phyloP scores from a whole-genome alignment of 2,329 filamentous ascomycete species.

The Allantophomopsis cytisporea region DNA sequence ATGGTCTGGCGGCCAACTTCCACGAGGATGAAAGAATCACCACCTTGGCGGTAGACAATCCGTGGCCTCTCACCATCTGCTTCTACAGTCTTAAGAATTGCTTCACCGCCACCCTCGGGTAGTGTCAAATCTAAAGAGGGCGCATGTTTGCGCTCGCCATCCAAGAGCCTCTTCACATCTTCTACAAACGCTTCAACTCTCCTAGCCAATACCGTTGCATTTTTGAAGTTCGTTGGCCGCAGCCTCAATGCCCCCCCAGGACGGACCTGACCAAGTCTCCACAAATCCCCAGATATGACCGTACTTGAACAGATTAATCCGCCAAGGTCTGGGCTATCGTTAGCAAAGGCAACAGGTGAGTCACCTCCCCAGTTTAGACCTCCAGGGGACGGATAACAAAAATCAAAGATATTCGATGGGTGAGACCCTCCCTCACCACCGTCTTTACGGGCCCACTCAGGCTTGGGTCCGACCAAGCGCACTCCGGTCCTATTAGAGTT shows the following conservation, averaged over 20 bases:
- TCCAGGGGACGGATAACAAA: conserved; percentile 40
- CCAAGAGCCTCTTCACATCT: conserved; percentile 14
- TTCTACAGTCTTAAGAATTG: conserved; percentile 4
- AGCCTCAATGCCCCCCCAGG: conserved; percentile 41
- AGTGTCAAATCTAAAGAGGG: conserved; percentile 4
- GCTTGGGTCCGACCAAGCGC: conserved; percentile 41
- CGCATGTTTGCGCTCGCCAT: conserved; percentile 1
- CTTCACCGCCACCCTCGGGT: conserved; percentile 3
- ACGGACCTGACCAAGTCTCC: conserved; percentile 48
- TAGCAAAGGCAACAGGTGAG: conserved; percentile 42
- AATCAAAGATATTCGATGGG: conserved; percentile 43
- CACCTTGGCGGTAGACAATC: conserved; percentile 8
- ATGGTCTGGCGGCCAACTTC: conserved; percentile 7
- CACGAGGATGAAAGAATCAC: conserved; percentile 7
- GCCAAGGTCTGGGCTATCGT: conserved; percentile 46
- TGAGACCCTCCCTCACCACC: conserved; percentile 52
- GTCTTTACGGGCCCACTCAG: conserved; percentile 41
- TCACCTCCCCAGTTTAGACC: conserved; percentile 48
- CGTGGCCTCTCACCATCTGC: conserved; percentile 3
- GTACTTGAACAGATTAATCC: conserved; percentile 44
- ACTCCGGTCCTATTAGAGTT: conserved; percentile 47
- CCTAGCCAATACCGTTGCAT: conserved; percentile 30
- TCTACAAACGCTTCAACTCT: conserved; percentile 28
- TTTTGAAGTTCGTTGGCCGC: conserved; percentile 32
- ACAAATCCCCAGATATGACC: conserved; percentile 40